A percentile compares a stretch with the other conserved stretches of the same genome.
phyloP scores from a whole-genome alignment of 306 rosid genomes.

The Delonix regia region DNA sequence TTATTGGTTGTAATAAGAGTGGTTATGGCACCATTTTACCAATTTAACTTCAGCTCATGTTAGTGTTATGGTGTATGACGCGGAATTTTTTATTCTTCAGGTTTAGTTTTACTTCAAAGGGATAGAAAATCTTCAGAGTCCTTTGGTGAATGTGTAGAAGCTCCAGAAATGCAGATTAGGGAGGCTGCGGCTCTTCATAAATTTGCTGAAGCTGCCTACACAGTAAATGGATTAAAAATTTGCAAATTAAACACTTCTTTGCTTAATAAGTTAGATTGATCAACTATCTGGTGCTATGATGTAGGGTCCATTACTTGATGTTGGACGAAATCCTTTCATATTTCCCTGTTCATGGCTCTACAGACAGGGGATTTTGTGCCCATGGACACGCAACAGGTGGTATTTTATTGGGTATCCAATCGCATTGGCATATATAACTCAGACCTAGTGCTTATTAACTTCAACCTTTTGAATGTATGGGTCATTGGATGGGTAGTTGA shows the following conservation, averaged over 20 bases:
- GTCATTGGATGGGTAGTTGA: conserved; percentile 9
- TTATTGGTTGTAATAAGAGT: conserved; percentile 20
- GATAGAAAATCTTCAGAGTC: conserved; percentile 51
- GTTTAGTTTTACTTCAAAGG: conserved; percentile 79
- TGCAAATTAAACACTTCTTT: conserved; percentile 3
- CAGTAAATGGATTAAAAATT: conserved; percentile 50
- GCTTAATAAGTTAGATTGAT: conserved; percentile 11
- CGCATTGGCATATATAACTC: conserved; percentile 29
- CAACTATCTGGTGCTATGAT: conserved; percentile 38
- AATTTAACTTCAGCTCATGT: conserved; percentile 11
- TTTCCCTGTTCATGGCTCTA: conserved; percentile 88
- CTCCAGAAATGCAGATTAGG: conserved; percentile 59
- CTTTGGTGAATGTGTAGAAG: conserved; percentile 50
- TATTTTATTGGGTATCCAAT: conserved; percentile 47
- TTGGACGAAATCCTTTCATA: conserved; percentile 81
- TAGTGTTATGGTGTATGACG: conserved; percentile 25
- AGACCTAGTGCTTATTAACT: conserved; percentile 13
- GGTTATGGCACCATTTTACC: not conserved
- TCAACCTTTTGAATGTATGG: not conserved
- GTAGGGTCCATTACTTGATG: conserved; percentile 94
- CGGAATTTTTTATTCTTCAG: conserved; percentile 49
- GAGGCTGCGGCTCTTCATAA: conserved; percentile 89
- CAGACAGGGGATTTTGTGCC: conserved; percentile 86
- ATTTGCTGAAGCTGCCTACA: conserved; percentile 96
- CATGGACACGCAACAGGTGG: conserved; percentile 88